phyloP scores from a whole-genome alignment of 495 filamentous ascomycete genomes.

The Lophium mytilinum region DNA sequence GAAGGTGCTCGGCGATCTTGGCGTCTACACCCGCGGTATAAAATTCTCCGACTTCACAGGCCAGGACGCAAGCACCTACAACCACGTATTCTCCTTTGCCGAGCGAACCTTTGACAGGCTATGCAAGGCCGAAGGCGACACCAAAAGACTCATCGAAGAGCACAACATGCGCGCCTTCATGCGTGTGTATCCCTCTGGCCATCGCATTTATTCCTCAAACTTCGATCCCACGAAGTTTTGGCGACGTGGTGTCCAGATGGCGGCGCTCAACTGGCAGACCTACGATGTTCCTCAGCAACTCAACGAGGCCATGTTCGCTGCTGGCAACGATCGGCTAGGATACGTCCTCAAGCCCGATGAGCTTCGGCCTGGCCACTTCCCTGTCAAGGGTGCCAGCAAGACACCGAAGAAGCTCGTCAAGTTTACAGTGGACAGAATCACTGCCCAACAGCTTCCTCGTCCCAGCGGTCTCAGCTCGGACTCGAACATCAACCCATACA shows the following conservation, averaged over 20 bases:
- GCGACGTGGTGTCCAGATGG: conserved; percentile 95
- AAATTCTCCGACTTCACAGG: conserved; percentile 71
- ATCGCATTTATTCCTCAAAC: conserved; percentile 76
- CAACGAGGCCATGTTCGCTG: conserved; percentile 97
- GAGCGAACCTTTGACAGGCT: conserved; percentile 76
- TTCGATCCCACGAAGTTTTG: conserved; percentile 89
- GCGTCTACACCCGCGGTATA: conserved; percentile 80
- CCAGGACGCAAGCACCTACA: conserved; percentile 70
- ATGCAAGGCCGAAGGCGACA: conserved; percentile 51
- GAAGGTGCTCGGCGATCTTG: conserved; percentile 72
- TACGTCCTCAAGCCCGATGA: conserved; percentile 91
- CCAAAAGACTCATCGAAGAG: conserved; percentile 64
- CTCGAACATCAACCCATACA: conserved; percentile 78
- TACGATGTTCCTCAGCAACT: conserved; percentile 91
- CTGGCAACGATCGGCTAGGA: conserved; percentile 75
- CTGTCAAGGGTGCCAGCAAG: conserved; percentile 42
- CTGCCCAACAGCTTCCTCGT: conserved; percentile 86
- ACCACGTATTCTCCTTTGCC: conserved; percentile 90
- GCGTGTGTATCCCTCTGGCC: conserved; percentile 80
- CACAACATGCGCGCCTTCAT: conserved; percentile 91
- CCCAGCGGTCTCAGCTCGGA: conserved; percentile 61
- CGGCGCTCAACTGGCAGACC: conserved; percentile 95
- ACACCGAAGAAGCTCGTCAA: conserved; percentile 65
- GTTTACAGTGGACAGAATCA: conserved; percentile 82
- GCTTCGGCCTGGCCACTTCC: conserved; percentile 46